These are phyloP conservation scores for Tardiomyces blankii DNA, from an alignment of 1,139 yeast species.

Conservation along the genomic window DNA sequence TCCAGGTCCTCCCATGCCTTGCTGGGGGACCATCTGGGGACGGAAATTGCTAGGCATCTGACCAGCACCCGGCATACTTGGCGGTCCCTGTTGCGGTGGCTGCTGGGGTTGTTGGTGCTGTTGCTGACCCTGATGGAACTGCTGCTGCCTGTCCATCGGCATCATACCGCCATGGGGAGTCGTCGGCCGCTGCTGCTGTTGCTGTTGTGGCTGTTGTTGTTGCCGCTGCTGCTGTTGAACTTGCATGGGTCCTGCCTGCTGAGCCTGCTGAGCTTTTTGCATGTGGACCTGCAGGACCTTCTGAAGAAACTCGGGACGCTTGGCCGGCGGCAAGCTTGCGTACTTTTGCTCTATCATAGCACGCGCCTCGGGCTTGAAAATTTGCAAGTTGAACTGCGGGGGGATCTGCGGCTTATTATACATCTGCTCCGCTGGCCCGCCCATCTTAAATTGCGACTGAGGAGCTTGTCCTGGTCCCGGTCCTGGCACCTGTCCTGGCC, in stretches of 20 bases:
- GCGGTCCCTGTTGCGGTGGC: slow-evolving; percentile 1
- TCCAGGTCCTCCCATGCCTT: neutral
- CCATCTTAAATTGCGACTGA: neutral
- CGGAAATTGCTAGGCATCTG: neutral
- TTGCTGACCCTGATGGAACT: slow-evolving; percentile 9
- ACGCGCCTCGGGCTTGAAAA: neutral
- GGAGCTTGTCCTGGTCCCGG: neutral
- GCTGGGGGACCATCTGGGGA: neutral
- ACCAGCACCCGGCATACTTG: slow-evolving; percentile 2
- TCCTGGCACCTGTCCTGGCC: neutral
- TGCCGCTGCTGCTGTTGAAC: slow-evolving; percentile 7
- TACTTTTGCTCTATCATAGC: neutral
- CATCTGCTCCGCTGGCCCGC: neutral
- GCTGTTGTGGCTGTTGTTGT: slow-evolving; percentile 16
- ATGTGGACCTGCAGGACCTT: neutral
- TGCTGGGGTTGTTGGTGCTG: slow-evolving; percentile 18
- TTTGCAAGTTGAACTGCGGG: neutral
- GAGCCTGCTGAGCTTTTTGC: slow-evolving; percentile 3
- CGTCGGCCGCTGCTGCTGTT: slow-evolving; percentile 5
- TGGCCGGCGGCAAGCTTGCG: neutral
- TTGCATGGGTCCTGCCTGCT: slow-evolving; percentile 10
- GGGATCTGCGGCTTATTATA: neutral
- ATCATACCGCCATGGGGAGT: neutral
- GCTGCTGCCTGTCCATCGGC: slow-evolving; percentile 1
- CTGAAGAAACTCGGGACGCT: neutral